Evolutionary conservation across 2,329 filamentous ascomycete species (phyloP).

Genomic region (Xylariaceae sp.): DNA sequence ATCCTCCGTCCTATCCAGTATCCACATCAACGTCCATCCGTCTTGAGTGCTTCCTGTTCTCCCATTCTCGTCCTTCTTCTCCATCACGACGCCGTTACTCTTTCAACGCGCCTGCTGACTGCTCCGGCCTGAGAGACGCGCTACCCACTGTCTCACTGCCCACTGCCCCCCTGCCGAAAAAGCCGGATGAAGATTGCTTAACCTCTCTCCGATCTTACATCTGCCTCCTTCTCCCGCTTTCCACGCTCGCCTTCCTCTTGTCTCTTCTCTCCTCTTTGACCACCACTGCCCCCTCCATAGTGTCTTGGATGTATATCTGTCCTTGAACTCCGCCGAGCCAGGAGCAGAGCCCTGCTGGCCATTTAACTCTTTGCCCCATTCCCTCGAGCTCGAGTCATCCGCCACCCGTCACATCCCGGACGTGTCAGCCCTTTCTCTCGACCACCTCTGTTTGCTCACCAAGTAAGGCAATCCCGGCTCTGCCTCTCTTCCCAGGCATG

Average conservation of each 20-base stretch:
- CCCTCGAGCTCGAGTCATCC: conserved; percentile 13
- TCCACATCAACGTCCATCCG: conserved; percentile 17
- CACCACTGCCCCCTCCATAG: neutral
- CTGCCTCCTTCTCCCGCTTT: conserved; percentile 9
- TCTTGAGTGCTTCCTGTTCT: conserved; percentile 7
- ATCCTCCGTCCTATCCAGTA: conserved; percentile 10
- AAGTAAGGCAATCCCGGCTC: conserved; percentile 9
- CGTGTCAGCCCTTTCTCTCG: too few relatives aligned
- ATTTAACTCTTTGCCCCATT: neutral
- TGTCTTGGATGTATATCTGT: conserved; percentile 12
- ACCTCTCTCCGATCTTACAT: conserved; percentile 9
- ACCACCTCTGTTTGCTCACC: conserved; percentile 1
- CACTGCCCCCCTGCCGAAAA: too few relatives aligned
- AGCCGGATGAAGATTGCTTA: too few relatives aligned
- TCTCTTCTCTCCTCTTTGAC: too few relatives aligned
- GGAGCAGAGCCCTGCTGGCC: conserved; percentile 4
- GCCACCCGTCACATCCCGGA: neutral
- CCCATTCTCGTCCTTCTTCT: conserved; percentile 7
- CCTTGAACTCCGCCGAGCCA: conserved; percentile 6
- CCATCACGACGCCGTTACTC: neutral
- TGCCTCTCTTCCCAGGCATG: conserved; percentile 1
- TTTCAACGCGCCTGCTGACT: neutral
- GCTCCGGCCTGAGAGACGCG: too few relatives aligned
- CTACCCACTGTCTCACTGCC: too few relatives aligned
- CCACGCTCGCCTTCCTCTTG: conserved; percentile 4